Base-by-base conservation (phyloP, 2,329 filamentous ascomycete genomes). In the Microdochium paspali region DNA sequence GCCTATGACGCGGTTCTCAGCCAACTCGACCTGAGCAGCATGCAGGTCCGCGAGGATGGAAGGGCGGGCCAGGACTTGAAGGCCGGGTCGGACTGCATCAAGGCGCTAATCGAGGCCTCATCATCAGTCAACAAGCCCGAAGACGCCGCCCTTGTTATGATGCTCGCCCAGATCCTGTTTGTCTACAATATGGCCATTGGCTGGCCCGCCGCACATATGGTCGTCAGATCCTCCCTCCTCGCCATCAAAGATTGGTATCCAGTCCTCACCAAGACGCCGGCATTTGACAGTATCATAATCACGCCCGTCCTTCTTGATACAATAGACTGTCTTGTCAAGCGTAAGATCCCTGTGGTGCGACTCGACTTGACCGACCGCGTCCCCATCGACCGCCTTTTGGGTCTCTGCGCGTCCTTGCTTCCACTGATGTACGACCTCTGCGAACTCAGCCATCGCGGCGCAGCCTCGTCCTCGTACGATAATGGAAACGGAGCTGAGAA, bases 361-460 rank as follows among this genome's bases (percentile, higher is more conserved):
- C 53, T 59, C 24, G 47, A 50, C 7, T 24, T 28, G n/a, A 46
- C 52, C 4, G 50, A 51, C 20, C 51, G 49, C 40, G 35, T 53
- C 31, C 51, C 60, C 26, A 53, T 63, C 18, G 60, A 65, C 46
- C 56, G 60, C 24, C 58, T 56, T 39, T 54, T 54, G 6, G 62
- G 62, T 18, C 43, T 64, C 7, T 59, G 54, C 31, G 52, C 55
- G 2, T 56, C 60, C 2, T 52, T 64, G 9, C 47, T 65, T 3
- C 59, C 61, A 23, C 49, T 61, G n/a, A 46, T 65, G 2, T 61
- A 63, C 45, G 60, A 64, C 32, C 51, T 64, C 7, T 61, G 59
- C 45, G 55, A 55, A 42, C 53, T 49, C 42, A 58, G 57, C 40
- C 50, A 58, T 30, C 50, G 53, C n/a, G n/a, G n/a, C 21, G 40